Evolutionary conservation across 2,329 filamentous ascomycete genomes (phyloP), one percentile per base, ranked within the genome.

Genomic region (Paecilomyces sp.): DNA sequence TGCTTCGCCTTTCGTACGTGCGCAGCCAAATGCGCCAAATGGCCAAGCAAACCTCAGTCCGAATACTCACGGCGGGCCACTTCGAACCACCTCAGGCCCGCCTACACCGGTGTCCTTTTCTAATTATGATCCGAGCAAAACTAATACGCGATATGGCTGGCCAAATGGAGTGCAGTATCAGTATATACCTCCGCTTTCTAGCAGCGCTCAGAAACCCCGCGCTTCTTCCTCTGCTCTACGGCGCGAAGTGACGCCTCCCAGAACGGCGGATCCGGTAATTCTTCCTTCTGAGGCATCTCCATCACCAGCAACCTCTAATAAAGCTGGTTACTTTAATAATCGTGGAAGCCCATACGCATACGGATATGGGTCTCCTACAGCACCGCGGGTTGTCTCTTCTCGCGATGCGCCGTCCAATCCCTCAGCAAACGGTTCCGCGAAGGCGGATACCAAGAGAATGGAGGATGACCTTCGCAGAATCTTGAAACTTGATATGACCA

Each of bases 391-490:
- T 12, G 61, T 64, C 53, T 60, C 66, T 57, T 66, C 68, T 24
- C 68, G 64, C 51, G 30, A 58, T 7, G 54, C 67, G 57, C 58
- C 67, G 3, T 58, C 63, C 2, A 68, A 60, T 58, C 58, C 69
- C 11, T 62, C 68, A n/a, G 64, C 69, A 28, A 58, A 69, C 25
- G 58, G 54, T 52, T 55, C 65, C 8, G 67, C 68, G 52, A 65
- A 70, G 28, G 54, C 70, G 28, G 77, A 78, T 61, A 76, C 75
- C 3, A 76, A 76, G 64, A 71, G 75, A 57, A 77, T 80, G 66
- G 79, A 80, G 64, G 78, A 80, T 67, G 77, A 80, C 67, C 66
- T 81, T 57, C 74, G 78, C 31, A 72, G 77, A 31, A 77, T 80
- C 33, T 63, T 81, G 67, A 80, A 80, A 60, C 68, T 81, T 58